A percentile compares a stretch with the other conserved stretches of the same genome.
phyloP scores from a whole-genome alignment of 352 stramenopile species.

The Ophiocytium majus region DNA sequence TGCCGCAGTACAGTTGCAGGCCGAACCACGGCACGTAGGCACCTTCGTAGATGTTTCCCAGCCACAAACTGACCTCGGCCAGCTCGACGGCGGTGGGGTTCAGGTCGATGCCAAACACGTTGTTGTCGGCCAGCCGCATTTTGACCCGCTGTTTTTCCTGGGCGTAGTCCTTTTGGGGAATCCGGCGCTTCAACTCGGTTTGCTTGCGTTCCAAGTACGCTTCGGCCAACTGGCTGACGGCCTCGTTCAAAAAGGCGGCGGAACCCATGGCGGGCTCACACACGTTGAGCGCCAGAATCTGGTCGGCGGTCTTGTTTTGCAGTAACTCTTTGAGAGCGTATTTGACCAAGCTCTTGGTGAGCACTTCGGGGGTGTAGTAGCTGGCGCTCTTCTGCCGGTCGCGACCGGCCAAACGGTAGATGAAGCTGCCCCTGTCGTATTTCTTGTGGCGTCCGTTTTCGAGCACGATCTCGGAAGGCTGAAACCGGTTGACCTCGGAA shows the following conservation, averaged over 20 bases:
- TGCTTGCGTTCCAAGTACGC: not conserved
- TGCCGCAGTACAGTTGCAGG: too few species aligned
- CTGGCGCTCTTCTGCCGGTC: not conserved
- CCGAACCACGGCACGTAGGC: too few species aligned
- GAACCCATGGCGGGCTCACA: slow-evolving; percentile 6
- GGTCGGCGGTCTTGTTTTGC: not conserved
- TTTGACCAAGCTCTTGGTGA: not conserved
- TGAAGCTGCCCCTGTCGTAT: too few species aligned
- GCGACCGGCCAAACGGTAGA: too few species aligned
- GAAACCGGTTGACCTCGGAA: too few species aligned
- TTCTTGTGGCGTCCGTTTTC: too few species aligned
- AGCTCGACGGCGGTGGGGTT: slow-evolving; percentile 3
- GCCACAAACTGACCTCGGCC: not conserved
- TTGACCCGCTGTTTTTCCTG: not conserved
- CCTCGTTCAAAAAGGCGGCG: not conserved
- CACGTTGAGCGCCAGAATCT: not conserved
- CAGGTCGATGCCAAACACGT: not conserved
- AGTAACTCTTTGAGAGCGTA: not conserved
- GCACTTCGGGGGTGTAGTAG: not conserved
- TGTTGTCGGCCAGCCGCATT: not conserved
- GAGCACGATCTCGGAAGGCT: too few species aligned
- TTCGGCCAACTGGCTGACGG: not conserved
- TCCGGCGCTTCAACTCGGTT: not conserved
- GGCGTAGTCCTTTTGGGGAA: not conserved
- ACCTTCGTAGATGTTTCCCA: not conserved